Evolutionary conservation across 345 rosid genomes (phyloP).

Genomic region (Ceriops zippeliana): DNA sequence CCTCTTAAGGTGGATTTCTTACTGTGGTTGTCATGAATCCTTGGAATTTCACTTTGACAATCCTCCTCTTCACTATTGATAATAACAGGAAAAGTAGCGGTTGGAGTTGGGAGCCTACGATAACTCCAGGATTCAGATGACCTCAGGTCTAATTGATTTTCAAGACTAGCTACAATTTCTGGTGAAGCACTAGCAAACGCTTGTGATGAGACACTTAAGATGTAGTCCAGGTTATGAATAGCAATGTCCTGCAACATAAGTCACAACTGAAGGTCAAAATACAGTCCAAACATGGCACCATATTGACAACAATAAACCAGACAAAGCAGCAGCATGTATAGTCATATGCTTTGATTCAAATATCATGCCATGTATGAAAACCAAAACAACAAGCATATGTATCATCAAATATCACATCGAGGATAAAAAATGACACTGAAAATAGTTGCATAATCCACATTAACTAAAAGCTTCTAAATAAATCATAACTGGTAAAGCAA

Average conservation of each 20-base stretch:
- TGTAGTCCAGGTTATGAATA: slow-evolving; percentile 81
- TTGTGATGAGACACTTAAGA: slow-evolving; percentile 61
- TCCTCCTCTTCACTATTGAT: slow-evolving; percentile 83
- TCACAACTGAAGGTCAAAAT: slow-evolving; percentile 8
- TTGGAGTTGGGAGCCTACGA: slow-evolving; percentile 79
- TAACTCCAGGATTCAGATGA: slow-evolving; percentile 90
- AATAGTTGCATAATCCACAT: too few species aligned
- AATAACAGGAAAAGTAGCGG: slow-evolving; percentile 75
- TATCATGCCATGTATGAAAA: too few species aligned
- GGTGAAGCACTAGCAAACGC: slow-evolving; percentile 64
- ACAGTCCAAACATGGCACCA: not conserved
- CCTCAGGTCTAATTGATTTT: slow-evolving; percentile 67
- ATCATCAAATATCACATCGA: too few species aligned
- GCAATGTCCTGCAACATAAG: slow-evolving; percentile 66
- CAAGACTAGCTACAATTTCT: slow-evolving; percentile 75
- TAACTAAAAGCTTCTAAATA: too few species aligned
- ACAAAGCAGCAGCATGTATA: not conserved
- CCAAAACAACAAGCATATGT: not conserved
- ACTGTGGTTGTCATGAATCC: slow-evolving; percentile 54
- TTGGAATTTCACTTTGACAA: slow-evolving; percentile 50
- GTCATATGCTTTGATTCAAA: not conserved
- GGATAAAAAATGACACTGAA: too few species aligned
- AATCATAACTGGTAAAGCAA: too few species aligned
- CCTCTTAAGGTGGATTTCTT: slow-evolving; percentile 19
- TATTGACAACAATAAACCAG: not conserved